Evolutionary conservation across 495 filamentous ascomycete genomes (phyloP), one percentile per base, ranked within the genome.

Genomic region (Podospora conica): DNA sequence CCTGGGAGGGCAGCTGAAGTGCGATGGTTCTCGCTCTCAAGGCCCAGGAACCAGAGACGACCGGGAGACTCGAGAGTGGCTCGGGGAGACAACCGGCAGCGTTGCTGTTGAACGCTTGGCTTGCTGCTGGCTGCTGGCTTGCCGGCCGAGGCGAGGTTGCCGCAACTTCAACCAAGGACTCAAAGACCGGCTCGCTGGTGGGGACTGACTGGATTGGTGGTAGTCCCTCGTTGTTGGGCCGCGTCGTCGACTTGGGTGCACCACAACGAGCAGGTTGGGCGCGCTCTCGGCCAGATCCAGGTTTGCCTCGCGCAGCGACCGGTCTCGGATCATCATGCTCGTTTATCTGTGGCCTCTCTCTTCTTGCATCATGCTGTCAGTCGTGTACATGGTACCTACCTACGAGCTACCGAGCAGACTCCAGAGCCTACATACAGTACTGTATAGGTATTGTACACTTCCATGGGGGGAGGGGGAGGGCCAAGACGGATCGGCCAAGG

Each of bases 401-500:
- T 18, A n/a, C n/a, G n/a, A n/a, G n/a, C n/a, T n/a, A n/a, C 33
- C 33, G 33, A 48, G 33, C 15, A 48, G 33, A 15, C 31, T 15
- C 31, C 11, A n/a, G n/a, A n/a, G n/a, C n/a, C n/a, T n/a, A n/a
- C n/a, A n/a, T n/a, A n/a, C n/a, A n/a, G n/a, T n/a, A n/a, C n/a
- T n/a, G n/a, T n/a, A n/a, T n/a, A n/a, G n/a, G n/a, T n/a, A n/a
- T n/a, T n/a, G n/a, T n/a, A n/a, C n/a, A n/a, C n/a, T n/a, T n/a
- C n/a, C n/a, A n/a, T n/a, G n/a, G n/a, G n/a, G n/a, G n/a, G n/a
- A n/a, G n/a, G n/a, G n/a, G n/a, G n/a, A n/a, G n/a, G 29, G 29
- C 40, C 40, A 48, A 48, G 40, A 48, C 11, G n/a, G 40, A 59
- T 59, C 58, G 18, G 58, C 58, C 58, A 59, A 59, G 58, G 25